Base-by-base conservation (phyloP, 768 basidiomycete species). In the Imleria badia region DNA sequence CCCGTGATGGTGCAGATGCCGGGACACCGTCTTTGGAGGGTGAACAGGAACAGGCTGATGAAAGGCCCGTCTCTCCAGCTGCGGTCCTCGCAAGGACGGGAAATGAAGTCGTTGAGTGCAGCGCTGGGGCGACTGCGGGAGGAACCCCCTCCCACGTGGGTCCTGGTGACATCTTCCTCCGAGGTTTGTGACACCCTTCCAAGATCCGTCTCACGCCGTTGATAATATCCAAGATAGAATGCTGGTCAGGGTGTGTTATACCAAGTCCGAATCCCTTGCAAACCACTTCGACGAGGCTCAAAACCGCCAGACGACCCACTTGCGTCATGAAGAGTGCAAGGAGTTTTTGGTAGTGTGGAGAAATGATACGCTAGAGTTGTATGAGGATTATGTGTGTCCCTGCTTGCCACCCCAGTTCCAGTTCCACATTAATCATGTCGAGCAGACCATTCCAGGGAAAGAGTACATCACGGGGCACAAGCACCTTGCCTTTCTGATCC, bases 261-360 rank as follows among this genome's bases (percentile, higher is more conserved):
- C 83, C 13, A 80, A 80, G 54, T 73, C 74, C 1, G 82, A 83
- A 54, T 69, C 70, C 19, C 56, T 88, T 6, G 71, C 77, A 12
- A 60, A 68, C 7, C 62, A 72, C 34, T 91, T 89, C 55, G 84
- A 89, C 70, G 93, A 91, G 69, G 67, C 71, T 44, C 75, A 81
- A 58, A 81, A 91, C 66, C 83, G 88, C 3, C 81, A 78, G 20
- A 81, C 85, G 5, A 76, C 81, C 31, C 72, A 86, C 52, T 66
- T 91, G 14, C 74, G 76, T 22, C 82, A 78, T 53, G 84, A 88
- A 63, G 81, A 83, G 26, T 87, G 88, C 81, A 81, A 80, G 30
- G 95, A 98, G 66, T 93, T 87, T 63, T 75, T 95, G 55, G 93
- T 96, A 1, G 85, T 85, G 11, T 97, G 93, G 89, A 80, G 91